Base-by-base conservation (phyloP, 2,329 filamentous ascomycete species). In the Botrytis medusae region DNA sequence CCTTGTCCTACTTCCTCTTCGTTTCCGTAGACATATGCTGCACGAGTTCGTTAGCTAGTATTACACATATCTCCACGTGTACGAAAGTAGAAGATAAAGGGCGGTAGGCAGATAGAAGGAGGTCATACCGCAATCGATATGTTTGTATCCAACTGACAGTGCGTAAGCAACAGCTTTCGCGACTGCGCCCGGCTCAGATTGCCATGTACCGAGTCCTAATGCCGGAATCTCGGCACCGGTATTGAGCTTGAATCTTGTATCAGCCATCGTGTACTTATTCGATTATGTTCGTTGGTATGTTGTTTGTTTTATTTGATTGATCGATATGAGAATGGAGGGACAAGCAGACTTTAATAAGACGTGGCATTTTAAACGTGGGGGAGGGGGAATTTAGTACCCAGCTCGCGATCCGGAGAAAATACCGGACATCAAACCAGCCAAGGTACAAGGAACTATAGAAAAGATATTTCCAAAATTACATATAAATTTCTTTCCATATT, bases 1-100 rank as follows among this genome's bases (percentile, higher is more conserved):
- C 92, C 94, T 80, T 90, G 85, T 76, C 94, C 94, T 25, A 97
- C 93, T 82, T 95, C 93, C 65, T 91, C 87, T 83, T 97, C 94
- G 82, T 97, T 95, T 77, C 86, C 90, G 83, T 94, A 94, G 83
- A 90, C 92, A 84, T 92, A 93, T 9, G 92, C 91, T 74, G 84
- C 83, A 77, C 20, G 18, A 44, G 22, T 54, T 14, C 8, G 16
- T 72, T 51, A 72, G 63, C 34, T 16, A 37, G 40, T 42, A 20
- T 29, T 37, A 12, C 86, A 84, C 72, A 86, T 84, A 75, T 84
- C 82, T 6, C 16, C n/a, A 29, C 22, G 64, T 40, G 12, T 4
- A 60, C 12, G 9, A 29, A 32, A 34, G 6, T 62, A 40, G 22
- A 32, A 29, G n/a, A n/a, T 29, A 4, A 18, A 57, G n/a, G 7